Evolutionary conservation across 2,329 filamentous ascomycete genomes (phyloP).

Genomic region (Aspergillus pseudotamarii): DNA sequence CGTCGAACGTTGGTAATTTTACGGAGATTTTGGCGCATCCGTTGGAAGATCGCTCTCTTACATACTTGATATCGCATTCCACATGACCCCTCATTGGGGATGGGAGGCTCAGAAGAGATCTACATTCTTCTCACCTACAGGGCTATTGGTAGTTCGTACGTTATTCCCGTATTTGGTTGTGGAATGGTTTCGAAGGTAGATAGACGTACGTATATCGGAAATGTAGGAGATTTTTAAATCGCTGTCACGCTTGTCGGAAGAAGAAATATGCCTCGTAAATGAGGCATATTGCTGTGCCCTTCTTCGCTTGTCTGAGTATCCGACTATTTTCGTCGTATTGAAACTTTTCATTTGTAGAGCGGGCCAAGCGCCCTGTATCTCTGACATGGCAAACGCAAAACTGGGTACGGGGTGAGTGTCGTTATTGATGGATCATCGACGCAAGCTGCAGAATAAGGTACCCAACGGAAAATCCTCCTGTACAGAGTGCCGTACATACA

Average conservation of each 20-base stretch:
- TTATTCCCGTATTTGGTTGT: background rate
- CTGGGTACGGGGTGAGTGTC: conserved; percentile 2
- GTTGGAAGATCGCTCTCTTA: background rate
- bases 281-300: background rate
- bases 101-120: conserved; percentile 6
- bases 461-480: conserved; percentile 16
- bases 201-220: conserved; percentile 1
- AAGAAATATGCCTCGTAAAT: background rate
- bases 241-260: background rate
- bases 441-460: conserved; percentile 24
- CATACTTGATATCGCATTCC: conserved; percentile 7
- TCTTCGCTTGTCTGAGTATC: background rate
- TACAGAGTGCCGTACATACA: background rate
- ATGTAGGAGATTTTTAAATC: background rate
- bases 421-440: conserved; percentile 8
- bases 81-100: conserved; percentile 4
- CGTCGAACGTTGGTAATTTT: background rate
- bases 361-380: conserved; percentile 13
- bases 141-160: background rate
- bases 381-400: conserved; percentile 9
- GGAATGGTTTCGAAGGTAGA: background rate
- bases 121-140: conserved; percentile 1
- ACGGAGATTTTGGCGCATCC: background rate
- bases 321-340: background rate
- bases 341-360: conserved; percentile 3